Percentiles rank a stretch among this genome's conserved stretches.
Conservation (phyloP, 306 rosid genomes). For the Cyamopsis tetragonoloba region DNA sequence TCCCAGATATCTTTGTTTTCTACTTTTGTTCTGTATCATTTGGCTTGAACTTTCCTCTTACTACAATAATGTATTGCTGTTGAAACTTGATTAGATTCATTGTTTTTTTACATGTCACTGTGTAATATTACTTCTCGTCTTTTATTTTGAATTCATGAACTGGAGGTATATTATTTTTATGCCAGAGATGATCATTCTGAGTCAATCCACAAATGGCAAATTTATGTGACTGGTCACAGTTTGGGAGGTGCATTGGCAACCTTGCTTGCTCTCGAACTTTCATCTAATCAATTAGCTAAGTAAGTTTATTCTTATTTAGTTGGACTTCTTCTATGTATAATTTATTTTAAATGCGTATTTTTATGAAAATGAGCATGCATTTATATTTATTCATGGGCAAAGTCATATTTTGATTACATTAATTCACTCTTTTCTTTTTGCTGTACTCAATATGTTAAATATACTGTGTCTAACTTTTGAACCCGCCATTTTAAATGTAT, state of each 20-base stretch:
- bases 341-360: not conserved
- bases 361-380: not conserved
- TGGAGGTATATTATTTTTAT: constrained; percentile 18
- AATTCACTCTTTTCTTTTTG: not conserved
- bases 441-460: not conserved
- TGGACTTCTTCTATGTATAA: constrained; percentile 15
- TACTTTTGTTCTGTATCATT: constrained; percentile 4
- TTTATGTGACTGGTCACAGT: constrained; percentile 94
- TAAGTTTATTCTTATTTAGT: constrained; percentile 40
- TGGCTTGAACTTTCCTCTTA: not conserved
- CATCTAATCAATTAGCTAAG: constrained; percentile 82
- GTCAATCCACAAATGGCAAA: constrained; percentile 68
- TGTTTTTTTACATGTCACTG: not conserved
- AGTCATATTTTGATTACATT: not conserved
- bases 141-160: constrained; percentile 9
- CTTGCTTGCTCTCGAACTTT: constrained; percentile 91
- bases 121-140: no score
- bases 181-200: constrained; percentile 65
- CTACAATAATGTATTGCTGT: not conserved
- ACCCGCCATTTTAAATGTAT: not conserved
- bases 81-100: not conserved
- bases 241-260: constrained; percentile 97
- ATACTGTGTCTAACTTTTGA: not conserved
- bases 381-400: not conserved
- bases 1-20: not conserved